These are phyloP conservation scores for Venturia pyrina DNA, from an alignment of 2,329 filamentous ascomycete genomes.

Conservation along the genomic window DNA sequence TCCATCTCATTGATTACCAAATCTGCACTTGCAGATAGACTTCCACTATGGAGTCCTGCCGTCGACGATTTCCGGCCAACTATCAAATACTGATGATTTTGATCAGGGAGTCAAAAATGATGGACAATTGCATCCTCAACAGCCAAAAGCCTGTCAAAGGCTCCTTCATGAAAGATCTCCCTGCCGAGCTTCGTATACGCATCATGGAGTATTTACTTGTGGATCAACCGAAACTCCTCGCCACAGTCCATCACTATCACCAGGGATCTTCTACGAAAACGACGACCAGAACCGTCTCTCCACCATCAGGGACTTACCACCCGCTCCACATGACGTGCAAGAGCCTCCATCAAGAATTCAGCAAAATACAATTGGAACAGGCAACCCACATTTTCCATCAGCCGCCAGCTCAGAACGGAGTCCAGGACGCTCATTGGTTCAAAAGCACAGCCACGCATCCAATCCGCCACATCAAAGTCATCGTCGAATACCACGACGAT, in stretches of 20 bases:
- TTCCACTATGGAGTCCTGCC: not conserved
- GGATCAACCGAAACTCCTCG: not conserved
- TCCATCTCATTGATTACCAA: not conserved
- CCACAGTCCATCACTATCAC: not conserved
- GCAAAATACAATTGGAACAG: not conserved
- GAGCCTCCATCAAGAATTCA: not conserved
- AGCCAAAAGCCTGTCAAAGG: not conserved
- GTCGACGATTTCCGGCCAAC: not conserved
- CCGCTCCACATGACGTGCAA: not conserved
- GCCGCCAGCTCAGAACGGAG: not conserved
- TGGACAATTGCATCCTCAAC: not conserved
- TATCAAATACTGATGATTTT: not conserved
- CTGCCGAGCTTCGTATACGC: not conserved
- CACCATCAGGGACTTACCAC: not conserved
- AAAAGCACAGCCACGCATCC: not conserved
- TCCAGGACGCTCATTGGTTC: not conserved
- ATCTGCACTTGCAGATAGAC: not conserved
- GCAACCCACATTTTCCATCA: not conserved
- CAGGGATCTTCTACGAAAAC: not conserved
- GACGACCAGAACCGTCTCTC: not conserved
- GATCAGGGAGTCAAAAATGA: not conserved
- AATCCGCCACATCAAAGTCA: not conserved
- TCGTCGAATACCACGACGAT: not conserved
- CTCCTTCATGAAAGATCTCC: not conserved
- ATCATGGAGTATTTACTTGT: not conserved